phyloP scores from a whole-genome alignment of 371 early-diverging fungal species.

The Vairimorpha apis region DNA sequence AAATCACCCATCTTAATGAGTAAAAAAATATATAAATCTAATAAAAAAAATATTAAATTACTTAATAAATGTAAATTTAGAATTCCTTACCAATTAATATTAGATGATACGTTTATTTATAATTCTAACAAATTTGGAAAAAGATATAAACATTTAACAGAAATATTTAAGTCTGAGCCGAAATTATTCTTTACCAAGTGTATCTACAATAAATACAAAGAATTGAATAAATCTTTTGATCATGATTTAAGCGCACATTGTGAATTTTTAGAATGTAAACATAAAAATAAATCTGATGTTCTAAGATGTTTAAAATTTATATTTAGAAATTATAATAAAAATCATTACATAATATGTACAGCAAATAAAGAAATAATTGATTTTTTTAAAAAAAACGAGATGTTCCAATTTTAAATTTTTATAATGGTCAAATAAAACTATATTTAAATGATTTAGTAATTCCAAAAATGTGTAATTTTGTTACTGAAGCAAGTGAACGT shows the following conservation, averaged over 20 bases:
- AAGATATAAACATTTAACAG: conserved; percentile 9
- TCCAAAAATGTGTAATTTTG: neutral
- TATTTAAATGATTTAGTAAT: conserved; percentile 2
- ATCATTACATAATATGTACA: conserved; percentile 44
- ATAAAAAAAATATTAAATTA: conserved; percentile 40
- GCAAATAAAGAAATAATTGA: conserved; percentile 15
- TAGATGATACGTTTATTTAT: conserved; percentile 35
- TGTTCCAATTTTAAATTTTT: conserved; percentile 18
- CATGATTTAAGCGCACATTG: conserved; percentile 11
- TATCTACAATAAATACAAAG: conserved; percentile 36
- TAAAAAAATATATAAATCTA: conserved; percentile 24
- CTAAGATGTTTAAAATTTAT: conserved; percentile 27
- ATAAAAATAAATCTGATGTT: conserved; percentile 17
- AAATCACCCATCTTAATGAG: too few species aligned
- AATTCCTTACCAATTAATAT: conserved; percentile 37
- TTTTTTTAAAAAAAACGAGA: neutral
- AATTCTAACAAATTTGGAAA: conserved; percentile 12
- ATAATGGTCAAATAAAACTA: conserved; percentile 13
- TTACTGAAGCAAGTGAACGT: neutral
- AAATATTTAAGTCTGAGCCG: conserved; percentile 32
- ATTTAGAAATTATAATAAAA: conserved; percentile 29
- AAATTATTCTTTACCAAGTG: conserved; percentile 49
- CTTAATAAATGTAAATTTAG: conserved; percentile 21
- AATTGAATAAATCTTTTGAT: neutral
- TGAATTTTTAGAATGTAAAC: conserved; percentile 9